Conservation (phyloP, 2,329 filamentous ascomycete species). For the Penicillium digitatum region DNA sequence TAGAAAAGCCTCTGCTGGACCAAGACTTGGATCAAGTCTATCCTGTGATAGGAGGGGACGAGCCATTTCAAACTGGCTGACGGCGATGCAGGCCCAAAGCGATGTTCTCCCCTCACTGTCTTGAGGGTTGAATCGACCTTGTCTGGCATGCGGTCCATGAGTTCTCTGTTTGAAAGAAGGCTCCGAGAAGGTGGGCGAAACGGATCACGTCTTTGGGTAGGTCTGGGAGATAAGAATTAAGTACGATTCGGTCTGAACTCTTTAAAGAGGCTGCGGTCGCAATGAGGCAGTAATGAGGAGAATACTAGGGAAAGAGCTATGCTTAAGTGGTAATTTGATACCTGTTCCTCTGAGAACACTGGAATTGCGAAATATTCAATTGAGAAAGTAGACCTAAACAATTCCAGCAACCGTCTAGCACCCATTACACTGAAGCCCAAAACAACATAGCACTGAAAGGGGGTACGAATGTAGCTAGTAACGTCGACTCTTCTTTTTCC, state of each 20-base stretch:
- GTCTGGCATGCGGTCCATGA: not conserved
- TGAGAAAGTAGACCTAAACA: not conserved
- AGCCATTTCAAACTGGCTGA: not conserved
- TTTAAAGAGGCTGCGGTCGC: not conserved
- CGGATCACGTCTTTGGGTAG: not conserved
- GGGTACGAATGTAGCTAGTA: not conserved
- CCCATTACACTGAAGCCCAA: not conserved
- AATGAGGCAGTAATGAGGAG: not conserved
- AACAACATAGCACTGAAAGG: not conserved
- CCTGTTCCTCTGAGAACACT: not conserved
- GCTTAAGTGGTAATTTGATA: not conserved
- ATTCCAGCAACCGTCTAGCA: not conserved
- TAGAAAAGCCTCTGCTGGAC: not conserved
- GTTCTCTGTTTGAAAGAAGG: not conserved
- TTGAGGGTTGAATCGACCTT: not conserved
- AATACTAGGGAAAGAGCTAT: not conserved
- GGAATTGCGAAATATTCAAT: not conserved
- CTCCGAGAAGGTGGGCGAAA: not conserved
- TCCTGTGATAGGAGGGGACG: not conserved
- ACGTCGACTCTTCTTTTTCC: no score
- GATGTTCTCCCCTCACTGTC: not conserved
- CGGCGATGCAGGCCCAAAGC: not conserved
- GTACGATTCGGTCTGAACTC: not conserved
- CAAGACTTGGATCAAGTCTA: not conserved
- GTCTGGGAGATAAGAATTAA: not conserved